phyloP scores from a whole-genome alignment of 352 stramenopile species.

The Globisporangium canariense region DNA sequence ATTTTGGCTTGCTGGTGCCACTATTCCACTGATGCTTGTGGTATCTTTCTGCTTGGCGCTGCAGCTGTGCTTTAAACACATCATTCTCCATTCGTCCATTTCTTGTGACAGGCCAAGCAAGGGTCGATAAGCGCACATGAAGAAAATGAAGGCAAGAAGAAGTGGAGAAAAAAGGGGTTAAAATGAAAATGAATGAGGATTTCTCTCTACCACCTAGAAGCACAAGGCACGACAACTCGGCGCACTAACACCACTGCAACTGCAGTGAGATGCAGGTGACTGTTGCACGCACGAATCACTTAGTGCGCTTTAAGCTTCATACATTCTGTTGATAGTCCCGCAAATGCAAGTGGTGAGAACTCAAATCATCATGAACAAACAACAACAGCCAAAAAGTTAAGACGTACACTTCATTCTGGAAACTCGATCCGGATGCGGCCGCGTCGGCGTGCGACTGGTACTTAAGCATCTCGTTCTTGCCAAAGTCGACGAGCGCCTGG shows the following conservation, averaged over 20 bases:
- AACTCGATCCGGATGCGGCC: conserved; percentile 85
- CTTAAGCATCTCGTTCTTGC: conserved; percentile 88
- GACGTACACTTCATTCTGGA: conserved; percentile 89
- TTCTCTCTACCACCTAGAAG: conserved; percentile 20
- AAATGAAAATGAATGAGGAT: conserved; percentile 18
- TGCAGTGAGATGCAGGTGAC: background rate
- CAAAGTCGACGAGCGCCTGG: conserved; percentile 73
- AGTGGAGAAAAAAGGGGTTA: background rate
- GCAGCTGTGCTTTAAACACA: background rate
- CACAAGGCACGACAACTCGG: conserved; percentile 3
- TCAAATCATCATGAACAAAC: background rate
- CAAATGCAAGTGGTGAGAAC: background rate
- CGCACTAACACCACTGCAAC: background rate
- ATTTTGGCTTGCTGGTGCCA: background rate
- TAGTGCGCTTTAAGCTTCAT: conserved; percentile 63
- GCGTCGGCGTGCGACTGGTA: conserved; percentile 87
- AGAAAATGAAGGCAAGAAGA: background rate
- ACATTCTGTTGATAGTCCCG: conserved; percentile 52
- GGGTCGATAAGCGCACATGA: background rate
- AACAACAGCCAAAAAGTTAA: background rate
- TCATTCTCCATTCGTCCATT: background rate
- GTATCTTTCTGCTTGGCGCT: background rate
- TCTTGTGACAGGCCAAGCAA: no score
- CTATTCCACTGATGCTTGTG: background rate
- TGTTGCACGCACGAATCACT: background rate